phyloP scores from a whole-genome alignment of 495 filamentous ascomycete genomes.

The Tuber borchii region DNA sequence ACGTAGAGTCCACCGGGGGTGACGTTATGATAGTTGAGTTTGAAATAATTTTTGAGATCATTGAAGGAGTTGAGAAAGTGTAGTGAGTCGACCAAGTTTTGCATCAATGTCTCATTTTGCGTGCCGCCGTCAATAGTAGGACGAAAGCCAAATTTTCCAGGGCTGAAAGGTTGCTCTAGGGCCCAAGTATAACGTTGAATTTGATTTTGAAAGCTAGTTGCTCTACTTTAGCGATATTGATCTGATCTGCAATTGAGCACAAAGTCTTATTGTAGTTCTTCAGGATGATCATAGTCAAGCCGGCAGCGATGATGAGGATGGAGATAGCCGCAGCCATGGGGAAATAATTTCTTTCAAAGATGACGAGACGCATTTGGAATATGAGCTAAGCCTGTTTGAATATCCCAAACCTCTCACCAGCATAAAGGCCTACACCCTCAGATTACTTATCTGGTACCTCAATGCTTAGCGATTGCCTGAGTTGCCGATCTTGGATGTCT shows the following conservation, averaged over 20 bases:
- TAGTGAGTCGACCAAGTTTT: constrained; percentile 34
- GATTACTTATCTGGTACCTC: constrained; percentile 19
- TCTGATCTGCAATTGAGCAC: constrained; percentile 47
- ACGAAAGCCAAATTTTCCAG: constrained; percentile 46
- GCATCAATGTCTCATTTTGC: not conserved
- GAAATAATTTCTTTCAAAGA: constrained; percentile 67
- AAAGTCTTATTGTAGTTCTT: constrained; percentile 52
- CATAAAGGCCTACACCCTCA: constrained; percentile 54
- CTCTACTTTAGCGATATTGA: constrained; percentile 14
- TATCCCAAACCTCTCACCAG: constrained; percentile 59
- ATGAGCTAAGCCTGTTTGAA: constrained; percentile 62
- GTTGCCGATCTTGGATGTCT: constrained; percentile 25
- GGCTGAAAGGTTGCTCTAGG: constrained; percentile 48
- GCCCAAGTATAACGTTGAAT: constrained; percentile 58
- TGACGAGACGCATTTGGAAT: constrained; percentile 68
- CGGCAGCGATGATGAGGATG: constrained; percentile 68
- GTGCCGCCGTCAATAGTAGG: constrained; percentile 38
- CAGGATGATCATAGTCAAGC: constrained; percentile 64
- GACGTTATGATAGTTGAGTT: constrained; percentile 56
- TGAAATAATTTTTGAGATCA: constrained; percentile 62
- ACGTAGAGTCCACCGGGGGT: constrained; percentile 75
- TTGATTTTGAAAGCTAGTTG: constrained; percentile 43
- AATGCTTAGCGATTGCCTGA: constrained; percentile 32
- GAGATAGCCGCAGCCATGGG: constrained; percentile 64
- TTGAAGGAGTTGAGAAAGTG: constrained; percentile 57